phyloP scores from a whole-genome alignment of 371 early-diverging fungal genomes.

The Mortierella sp. region DNA sequence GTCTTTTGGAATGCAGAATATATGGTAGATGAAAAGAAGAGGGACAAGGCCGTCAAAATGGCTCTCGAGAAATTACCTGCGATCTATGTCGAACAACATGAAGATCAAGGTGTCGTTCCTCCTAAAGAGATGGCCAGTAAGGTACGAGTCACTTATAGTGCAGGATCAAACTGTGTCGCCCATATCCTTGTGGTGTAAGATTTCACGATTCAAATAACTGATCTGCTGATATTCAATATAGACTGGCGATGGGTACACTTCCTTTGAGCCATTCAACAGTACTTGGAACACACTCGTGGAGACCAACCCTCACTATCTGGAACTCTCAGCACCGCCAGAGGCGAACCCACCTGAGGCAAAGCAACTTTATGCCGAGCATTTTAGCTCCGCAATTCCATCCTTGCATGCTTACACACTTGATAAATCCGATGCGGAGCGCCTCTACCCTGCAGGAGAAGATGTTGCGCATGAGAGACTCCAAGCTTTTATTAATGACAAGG shows the following conservation, averaged over 20 bases:
- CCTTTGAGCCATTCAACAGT: slow-evolving; percentile 57
- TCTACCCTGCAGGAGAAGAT: slow-evolving; percentile 61
- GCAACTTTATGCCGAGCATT: slow-evolving; percentile 27
- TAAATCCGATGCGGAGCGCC: slow-evolving; percentile 15
- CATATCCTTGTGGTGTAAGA: not conserved
- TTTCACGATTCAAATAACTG: not conserved
- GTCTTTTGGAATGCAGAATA: slow-evolving; percentile 49
- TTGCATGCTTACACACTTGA: slow-evolving; percentile 33
- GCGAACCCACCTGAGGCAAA: slow-evolving; percentile 34
- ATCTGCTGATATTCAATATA: slow-evolving; percentile 1
- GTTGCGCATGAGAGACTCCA: slow-evolving; percentile 50
- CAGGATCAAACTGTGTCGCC: no score
- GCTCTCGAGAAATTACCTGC: slow-evolving; percentile 26
- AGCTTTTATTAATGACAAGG: slow-evolving; percentile 32
- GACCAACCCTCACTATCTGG: slow-evolving; percentile 31
- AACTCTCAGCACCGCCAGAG: slow-evolving; percentile 27
- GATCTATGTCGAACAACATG: slow-evolving; percentile 45
- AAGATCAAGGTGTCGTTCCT: slow-evolving; percentile 70
- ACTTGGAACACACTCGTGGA: slow-evolving; percentile 57
- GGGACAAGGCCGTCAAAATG: slow-evolving; percentile 40
- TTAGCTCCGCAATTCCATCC: slow-evolving; percentile 14
- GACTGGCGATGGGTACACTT: slow-evolving; percentile 46
- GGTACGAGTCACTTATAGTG: slow-evolving; percentile 20
- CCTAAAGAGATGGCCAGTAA: slow-evolving; percentile 63
- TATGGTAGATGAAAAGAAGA: slow-evolving; percentile 50